Base-by-base conservation (phyloP, 371 early-diverging fungal genomes). In the Zopfochytrium polystomum region DNA sequence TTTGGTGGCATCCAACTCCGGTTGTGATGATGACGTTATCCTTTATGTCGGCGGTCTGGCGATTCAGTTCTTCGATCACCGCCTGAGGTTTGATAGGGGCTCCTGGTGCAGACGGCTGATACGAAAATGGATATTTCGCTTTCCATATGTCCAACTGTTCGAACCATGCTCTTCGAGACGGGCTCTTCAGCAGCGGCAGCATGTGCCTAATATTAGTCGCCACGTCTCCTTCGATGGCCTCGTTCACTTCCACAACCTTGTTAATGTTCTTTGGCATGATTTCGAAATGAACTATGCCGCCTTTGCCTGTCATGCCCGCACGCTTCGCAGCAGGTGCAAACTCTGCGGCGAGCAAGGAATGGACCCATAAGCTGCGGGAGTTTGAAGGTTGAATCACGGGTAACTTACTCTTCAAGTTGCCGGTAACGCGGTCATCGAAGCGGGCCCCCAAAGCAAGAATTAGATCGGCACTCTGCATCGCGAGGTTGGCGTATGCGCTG, bases 221-320 rank as follows among this genome's bases (percentile, higher is more conserved):
- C 0, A 94, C 95, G 72, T 97, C 98, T 27, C 97, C 95, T 73
- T 94, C 95, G 51, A 97, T 87, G 33, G 94, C 92, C 34, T 87
- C 80, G 33, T 90, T 91, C 25, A 88, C 92, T 60, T 89, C 81
- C 38, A 97, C 87, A 42, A 92, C 89, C 83, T 97, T 97, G 86
- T 95, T 94, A 83, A 97, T 95, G 77, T 97, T 95, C 85, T 97
- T 97, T 72, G 95, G 95, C 85, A 93, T 85, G 71, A 97, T 94
- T 73, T 97, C 98, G 80, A 97, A 97, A 72, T 97, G 98, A 59
- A 93, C 84, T 52, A 97, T 94, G 62, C 98, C 98, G 59, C 98
- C 98, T 43, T 88, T 87, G 57, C 87, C 86, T 64, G 90, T 89
- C 25, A 76, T 75, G 32, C 90, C 92, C 11, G 98, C 98, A 70